A percentile compares a stretch with the other conserved stretches of the same genome.
phyloP scores from a whole-genome alignment of 164 flowering plant species.

The Liriodendron chinense region DNA sequence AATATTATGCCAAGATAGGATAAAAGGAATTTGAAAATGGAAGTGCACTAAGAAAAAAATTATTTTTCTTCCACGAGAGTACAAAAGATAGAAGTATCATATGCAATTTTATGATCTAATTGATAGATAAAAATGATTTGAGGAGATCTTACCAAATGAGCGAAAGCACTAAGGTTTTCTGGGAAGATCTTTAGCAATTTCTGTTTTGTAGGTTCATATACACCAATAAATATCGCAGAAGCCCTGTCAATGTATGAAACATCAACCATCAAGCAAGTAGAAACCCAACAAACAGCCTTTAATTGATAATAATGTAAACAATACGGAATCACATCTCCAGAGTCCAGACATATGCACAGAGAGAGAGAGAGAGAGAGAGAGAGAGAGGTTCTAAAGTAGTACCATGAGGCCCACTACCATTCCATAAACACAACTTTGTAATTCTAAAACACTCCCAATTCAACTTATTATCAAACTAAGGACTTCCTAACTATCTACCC shows the following conservation, averaged over 20 bases:
- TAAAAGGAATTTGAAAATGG: background rate
- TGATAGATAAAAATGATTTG: background rate
- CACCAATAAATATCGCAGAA: conserved; percentile 92
- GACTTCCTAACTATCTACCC: background rate
- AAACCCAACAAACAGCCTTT: background rate
- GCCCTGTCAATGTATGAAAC: conserved; percentile 48
- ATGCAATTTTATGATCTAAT: background rate
- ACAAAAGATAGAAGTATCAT: background rate
- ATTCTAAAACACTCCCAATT: background rate
- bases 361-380: background rate
- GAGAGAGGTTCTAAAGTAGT: background rate
- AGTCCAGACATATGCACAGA: background rate
- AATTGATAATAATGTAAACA: background rate
- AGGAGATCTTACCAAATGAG: conserved; percentile 71
- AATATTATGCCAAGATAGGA: background rate
- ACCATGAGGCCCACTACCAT: background rate
- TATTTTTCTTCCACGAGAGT: background rate
- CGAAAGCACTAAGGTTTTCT: conserved; percentile 81
- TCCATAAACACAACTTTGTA: background rate
- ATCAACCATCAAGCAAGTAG: conserved; percentile 11
- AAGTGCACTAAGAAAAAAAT: background rate
- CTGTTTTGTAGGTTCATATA: conserved; percentile 90
- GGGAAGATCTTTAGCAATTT: conserved; percentile 66
- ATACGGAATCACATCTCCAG: background rate
- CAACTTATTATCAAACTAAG: background rate